Evolutionary conservation across 202 grass and related monocot genomes (phyloP).

Genomic region (Setaria viridis): DNA sequence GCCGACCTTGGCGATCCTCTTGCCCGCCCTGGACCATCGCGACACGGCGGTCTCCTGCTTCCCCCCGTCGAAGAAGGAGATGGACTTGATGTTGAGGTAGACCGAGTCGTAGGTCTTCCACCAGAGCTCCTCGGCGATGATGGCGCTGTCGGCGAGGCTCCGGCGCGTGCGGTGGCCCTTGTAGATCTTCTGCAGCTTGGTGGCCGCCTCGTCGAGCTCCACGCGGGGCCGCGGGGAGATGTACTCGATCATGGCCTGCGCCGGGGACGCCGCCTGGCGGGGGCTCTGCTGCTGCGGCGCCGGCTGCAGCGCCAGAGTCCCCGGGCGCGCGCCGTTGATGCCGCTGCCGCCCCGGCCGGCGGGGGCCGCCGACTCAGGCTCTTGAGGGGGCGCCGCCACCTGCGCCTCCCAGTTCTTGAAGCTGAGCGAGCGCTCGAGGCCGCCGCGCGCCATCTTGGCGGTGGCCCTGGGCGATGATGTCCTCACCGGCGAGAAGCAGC

Average conservation of each 20-base stretch:
- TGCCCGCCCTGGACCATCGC: slow-evolving; percentile 74
- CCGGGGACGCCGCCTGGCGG: slow-evolving; percentile 7
- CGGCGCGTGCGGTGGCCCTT: slow-evolving; percentile 89
- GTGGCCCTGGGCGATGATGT: background rate
- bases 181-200: slow-evolving; percentile 79
- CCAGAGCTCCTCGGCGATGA: slow-evolving; percentile 94
- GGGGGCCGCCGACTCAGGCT: background rate
- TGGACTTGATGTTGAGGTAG: slow-evolving; percentile 69
- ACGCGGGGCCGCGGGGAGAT: slow-evolving; percentile 61
- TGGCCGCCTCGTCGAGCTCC: slow-evolving; percentile 80
- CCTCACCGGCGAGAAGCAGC: slow-evolving; percentile 33
- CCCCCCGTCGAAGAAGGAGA: slow-evolving; percentile 80
- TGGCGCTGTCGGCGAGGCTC: slow-evolving; percentile 90
- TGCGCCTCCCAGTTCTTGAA: slow-evolving; percentile 69
- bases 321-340: slow-evolving; percentile 55
- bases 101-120: slow-evolving; percentile 85
- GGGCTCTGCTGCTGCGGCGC: slow-evolving; percentile 5
- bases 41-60: slow-evolving; percentile 84
- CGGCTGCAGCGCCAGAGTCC: slow-evolving; percentile 43
- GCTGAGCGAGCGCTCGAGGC: slow-evolving; percentile 59
- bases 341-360: background rate
- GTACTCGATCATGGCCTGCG: slow-evolving; percentile 43
- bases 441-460: slow-evolving; percentile 38
- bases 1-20: slow-evolving; percentile 84
- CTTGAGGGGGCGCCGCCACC: background rate